phyloP scores from a whole-genome alignment of 768 basidiomycete genomes.

The Podaxis carcinomalis region DNA sequence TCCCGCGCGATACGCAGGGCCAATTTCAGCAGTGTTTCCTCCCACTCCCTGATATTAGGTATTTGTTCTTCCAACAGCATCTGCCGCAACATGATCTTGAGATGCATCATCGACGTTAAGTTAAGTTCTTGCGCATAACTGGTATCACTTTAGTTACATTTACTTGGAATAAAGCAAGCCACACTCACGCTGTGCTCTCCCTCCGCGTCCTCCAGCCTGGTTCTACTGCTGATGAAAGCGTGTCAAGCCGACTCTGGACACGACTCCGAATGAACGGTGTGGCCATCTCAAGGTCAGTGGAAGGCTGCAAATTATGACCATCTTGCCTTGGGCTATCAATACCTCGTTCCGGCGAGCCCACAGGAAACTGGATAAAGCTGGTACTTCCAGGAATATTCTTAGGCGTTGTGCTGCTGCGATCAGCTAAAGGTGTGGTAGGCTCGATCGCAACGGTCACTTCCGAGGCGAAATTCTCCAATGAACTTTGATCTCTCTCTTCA shows the following conservation, averaged over 20 bases:
- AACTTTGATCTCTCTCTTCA: slow-evolving; percentile 53
- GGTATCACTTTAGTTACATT: slow-evolving; percentile 6
- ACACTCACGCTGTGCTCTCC: slow-evolving; percentile 83
- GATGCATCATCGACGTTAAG: slow-evolving; percentile 80
- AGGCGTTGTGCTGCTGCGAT: slow-evolving; percentile 49
- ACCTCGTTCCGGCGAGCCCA: slow-evolving; percentile 67
- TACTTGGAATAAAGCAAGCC: slow-evolving; percentile 3
- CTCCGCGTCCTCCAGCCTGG: slow-evolving; percentile 83
- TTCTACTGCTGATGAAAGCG: slow-evolving; percentile 43
- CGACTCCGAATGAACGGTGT: slow-evolving; percentile 85
- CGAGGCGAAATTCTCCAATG: slow-evolving; percentile 36
- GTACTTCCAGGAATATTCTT: slow-evolving; percentile 45
- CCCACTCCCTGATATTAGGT: slow-evolving; percentile 85
- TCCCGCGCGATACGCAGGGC: slow-evolving; percentile 85
- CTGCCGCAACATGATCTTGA: slow-evolving; percentile 88
- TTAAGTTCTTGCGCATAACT: slow-evolving; percentile 86
- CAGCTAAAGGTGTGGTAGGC: slow-evolving; percentile 36
- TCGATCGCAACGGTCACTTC: slow-evolving; percentile 26
- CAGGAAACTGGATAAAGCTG: slow-evolving; percentile 79
- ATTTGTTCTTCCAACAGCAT: slow-evolving; percentile 81
- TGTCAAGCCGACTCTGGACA: slow-evolving; percentile 73
- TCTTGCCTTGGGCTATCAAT: slow-evolving; percentile 10
- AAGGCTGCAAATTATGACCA: slow-evolving; percentile 44
- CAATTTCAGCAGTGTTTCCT: slow-evolving; percentile 73
- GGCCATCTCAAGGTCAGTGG: slow-evolving; percentile 67